A percentile compares a stretch with the other conserved stretches of the same genome.
These are phyloP conservation scores for Dunaliella primolecta DNA, from an alignment of 139 green algal genomes.

Conservation along the genomic window DNA sequence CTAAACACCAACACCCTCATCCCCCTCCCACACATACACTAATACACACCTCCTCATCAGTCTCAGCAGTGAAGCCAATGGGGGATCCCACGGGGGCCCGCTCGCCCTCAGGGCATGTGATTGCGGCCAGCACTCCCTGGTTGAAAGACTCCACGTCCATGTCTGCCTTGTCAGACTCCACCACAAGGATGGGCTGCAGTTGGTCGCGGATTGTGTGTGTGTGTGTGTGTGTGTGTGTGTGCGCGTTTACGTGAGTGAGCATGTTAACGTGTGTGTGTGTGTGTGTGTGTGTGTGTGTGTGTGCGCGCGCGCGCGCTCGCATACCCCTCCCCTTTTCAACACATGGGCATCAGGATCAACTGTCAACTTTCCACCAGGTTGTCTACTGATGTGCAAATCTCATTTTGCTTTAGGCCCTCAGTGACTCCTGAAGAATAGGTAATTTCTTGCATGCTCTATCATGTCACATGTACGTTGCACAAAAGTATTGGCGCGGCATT, in stretches of 20 bases:
- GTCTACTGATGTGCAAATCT: too few species aligned
- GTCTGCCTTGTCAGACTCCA: conserved; percentile 98
- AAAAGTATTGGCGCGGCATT: too few species aligned
- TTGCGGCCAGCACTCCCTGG: conserved; percentile 84
- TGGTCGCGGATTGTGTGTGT: not conserved
- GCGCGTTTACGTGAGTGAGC: not conserved
- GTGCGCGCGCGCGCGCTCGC: not conserved
- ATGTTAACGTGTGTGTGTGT: conserved; percentile 1
- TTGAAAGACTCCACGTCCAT: conserved; percentile 98
- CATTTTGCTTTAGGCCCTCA: too few species aligned
- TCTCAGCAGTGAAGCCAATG: conserved; percentile 95
- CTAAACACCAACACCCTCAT: too few species aligned
- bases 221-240: not conserved
- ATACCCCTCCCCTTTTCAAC: not conserved
- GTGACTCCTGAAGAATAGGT: too few species aligned
- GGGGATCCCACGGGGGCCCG: conserved; percentile 83
- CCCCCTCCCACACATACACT: not conserved
- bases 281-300: conserved; percentile 15
- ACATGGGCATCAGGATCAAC: not conserved
- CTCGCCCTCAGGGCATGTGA: conserved; percentile 82
- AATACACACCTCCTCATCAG: conserved; percentile 53
- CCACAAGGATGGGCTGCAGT: conserved; percentile 89
- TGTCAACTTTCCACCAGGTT: too few species aligned
- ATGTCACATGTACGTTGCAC: too few species aligned
- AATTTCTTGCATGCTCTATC: too few species aligned